phyloP scores from a whole-genome alignment of 1,139 yeast species.

The Magnusiomyces tetraspermus region DNA sequence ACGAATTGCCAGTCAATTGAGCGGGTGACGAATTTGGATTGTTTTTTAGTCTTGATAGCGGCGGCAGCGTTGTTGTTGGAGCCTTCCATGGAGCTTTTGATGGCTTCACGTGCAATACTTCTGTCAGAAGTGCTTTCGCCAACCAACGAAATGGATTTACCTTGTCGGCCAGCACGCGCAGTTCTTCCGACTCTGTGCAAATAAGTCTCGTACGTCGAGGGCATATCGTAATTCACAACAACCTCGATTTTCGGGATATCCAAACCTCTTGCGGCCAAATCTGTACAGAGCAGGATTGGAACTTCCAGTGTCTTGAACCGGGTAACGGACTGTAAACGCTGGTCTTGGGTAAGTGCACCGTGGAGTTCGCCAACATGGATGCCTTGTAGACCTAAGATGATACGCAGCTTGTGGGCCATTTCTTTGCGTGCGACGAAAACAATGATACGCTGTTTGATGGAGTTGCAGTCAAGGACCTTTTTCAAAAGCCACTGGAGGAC shows the following conservation, averaged over 20 bases:
- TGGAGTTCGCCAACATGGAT: constrained; percentile 85
- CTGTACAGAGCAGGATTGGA: constrained; percentile 89
- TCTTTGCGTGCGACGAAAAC: constrained; percentile 89
- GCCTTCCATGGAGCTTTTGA: constrained; percentile 42
- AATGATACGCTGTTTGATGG: constrained; percentile 64
- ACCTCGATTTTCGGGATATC: constrained; percentile 97
- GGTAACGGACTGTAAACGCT: constrained; percentile 75
- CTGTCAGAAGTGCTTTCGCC: constrained; percentile 85
- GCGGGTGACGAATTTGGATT: constrained; percentile 54
- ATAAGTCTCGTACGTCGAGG: constrained; percentile 80
- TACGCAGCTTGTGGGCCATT: constrained; percentile 76
- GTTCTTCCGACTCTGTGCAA: constrained; percentile 98
- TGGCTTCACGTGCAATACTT: constrained; percentile 77
- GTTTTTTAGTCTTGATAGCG: background rate
- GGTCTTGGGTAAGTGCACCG: constrained; percentile 92
- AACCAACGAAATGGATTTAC: constrained; percentile 84
- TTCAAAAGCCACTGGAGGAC: constrained; percentile 62
- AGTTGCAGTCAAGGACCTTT: constrained; percentile 36
- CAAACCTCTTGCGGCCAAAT: constrained; percentile 96
- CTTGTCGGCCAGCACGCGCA: constrained; percentile 97
- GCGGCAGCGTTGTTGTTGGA: constrained; percentile 31
- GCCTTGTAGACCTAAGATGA: constrained; percentile 78
- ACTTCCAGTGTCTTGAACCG: constrained; percentile 73
- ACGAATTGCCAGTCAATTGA: constrained; percentile 80
- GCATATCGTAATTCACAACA: constrained; percentile 93